A percentile compares a stretch with the other conserved stretches of the same genome.
Evolutionary conservation across 768 basidiomycete species (phyloP).

Genomic region (Tylopilus balloui): DNA sequence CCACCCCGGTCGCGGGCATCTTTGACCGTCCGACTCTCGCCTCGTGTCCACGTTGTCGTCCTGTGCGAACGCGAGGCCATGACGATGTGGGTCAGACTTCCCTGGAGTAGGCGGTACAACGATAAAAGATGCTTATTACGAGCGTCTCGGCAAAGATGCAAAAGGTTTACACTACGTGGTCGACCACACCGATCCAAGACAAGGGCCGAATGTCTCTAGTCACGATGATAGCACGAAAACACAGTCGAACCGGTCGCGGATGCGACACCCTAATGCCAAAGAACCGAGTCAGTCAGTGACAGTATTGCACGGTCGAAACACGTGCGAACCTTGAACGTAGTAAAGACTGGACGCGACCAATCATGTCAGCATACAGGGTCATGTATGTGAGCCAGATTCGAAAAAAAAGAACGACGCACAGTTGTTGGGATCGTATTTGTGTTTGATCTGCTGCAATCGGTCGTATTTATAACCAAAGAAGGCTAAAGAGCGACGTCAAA

Average conservation of each 20-base stretch:
- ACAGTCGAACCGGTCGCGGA: constrained; percentile 1
- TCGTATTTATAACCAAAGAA: constrained; percentile 21
- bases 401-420: constrained; percentile 1
- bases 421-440: constrained; percentile 11
- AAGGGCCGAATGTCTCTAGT: not conserved
- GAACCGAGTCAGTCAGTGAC: not conserved
- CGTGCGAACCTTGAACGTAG: constrained; percentile 6
- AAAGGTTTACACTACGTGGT: too few relatives aligned
- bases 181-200: not conserved
- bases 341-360: constrained; percentile 10
- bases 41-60: too few relatives aligned
- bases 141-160: too few relatives aligned
- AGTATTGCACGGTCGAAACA: too few relatives aligned
- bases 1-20: too few relatives aligned
- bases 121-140: too few relatives aligned
- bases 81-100: too few relatives aligned
- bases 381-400: not conserved
- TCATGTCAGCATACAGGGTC: not conserved
- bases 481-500: not conserved
- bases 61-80: too few relatives aligned
- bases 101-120: too few relatives aligned
- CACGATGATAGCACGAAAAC: constrained; percentile 2
- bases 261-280: constrained; percentile 2
- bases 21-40: too few relatives aligned
- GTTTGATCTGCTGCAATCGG: constrained; percentile 9